Evolutionary conservation across 108 stramenopile genomes (phyloP).

Genomic region (Discostella stelligeroides): DNA sequence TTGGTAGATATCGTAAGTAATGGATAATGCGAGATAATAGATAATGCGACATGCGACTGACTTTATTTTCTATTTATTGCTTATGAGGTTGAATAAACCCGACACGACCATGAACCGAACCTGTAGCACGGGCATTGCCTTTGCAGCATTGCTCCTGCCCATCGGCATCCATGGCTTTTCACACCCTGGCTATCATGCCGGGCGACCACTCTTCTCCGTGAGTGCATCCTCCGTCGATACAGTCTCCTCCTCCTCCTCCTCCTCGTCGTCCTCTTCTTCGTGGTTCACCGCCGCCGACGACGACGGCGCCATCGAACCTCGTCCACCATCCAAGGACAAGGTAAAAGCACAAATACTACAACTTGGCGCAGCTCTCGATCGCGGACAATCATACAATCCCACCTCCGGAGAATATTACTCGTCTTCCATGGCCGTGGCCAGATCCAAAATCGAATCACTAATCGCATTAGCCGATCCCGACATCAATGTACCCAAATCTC

Average conservation of each 20-base stretch:
- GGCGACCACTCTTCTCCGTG: too few relatives aligned
- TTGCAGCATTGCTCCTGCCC: neutral
- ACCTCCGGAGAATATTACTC: conserved; percentile 81
- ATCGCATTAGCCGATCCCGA: conserved; percentile 50
- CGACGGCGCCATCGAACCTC: neutral
- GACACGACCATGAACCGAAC: neutral
- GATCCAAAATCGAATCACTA: conserved; percentile 63
- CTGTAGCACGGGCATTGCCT: neutral
- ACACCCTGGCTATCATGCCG: neutral
- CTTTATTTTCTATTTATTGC: too few relatives aligned
- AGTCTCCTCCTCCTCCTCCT: neutral
- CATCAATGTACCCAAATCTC: conserved; percentile 50
- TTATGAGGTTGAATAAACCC: too few relatives aligned
- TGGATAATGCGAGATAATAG: too few relatives aligned
- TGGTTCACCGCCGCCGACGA: conserved; percentile 38
- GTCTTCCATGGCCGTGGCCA: conserved; percentile 67
- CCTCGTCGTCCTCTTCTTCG: conserved; percentile 18
- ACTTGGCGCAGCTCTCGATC: conserved; percentile 85
- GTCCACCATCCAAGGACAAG: conserved; percentile 36
- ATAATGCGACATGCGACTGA: too few relatives aligned
- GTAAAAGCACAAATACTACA: conserved; percentile 78
- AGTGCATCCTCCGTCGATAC: neutral
- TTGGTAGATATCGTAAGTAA: too few relatives aligned
- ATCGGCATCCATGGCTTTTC: neutral
- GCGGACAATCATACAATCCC: conserved; percentile 90